Base-by-base conservation (phyloP, 2,329 filamentous ascomycete species). In the Clathrospora elynae region DNA sequence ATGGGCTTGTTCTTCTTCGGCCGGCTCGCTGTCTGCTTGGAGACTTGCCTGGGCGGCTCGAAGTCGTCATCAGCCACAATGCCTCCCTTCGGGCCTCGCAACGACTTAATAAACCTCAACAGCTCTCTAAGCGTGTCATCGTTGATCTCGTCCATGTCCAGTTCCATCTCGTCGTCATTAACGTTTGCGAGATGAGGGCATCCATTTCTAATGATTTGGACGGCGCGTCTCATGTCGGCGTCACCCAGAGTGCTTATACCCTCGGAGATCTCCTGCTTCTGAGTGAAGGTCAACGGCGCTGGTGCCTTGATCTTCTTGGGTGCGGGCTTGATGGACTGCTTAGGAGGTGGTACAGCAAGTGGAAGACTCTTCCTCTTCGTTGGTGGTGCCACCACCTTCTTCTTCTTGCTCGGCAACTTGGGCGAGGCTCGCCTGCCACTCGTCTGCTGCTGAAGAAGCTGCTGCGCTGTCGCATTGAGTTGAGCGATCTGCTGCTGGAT, bases 241-340 rank as follows among this genome's bases (percentile, higher is more conserved):
- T 87, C 86, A 12, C 90, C 85, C 43, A 97, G 82, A 50, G 85
- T 85, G 59, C 86, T 87, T 52, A 96, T 93, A 10, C 88, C 87
- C 45, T 86, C 85, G 1, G 90, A 92, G 44, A 99, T 95, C 54
- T 91, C 83, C 44, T 93, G 89, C 76, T 97, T 97, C 72, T 99
- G 90, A 3, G 86, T 78, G 46, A 85, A 82, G 6, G 83, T 85
- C 30, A 90, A 83, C 62, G 88, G 81, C 39, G 80, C 79, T n/a
- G 78, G 75, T 59, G 82, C 84, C 63, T 79, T 80, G 25, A 71
- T 53, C 42, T 77, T 72, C 14, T 70, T 60, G 9, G 32, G 28
- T 46, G 77, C 76, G 57, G 81, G 77, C 37, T 75, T 71, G 44
- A 56, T 43, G 5, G 62, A 28, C 48, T 68, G 64, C 10, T 51